Conservation (phyloP, 2,329 filamentous ascomycete species). For the Pseudocercospora vitis region DNA sequence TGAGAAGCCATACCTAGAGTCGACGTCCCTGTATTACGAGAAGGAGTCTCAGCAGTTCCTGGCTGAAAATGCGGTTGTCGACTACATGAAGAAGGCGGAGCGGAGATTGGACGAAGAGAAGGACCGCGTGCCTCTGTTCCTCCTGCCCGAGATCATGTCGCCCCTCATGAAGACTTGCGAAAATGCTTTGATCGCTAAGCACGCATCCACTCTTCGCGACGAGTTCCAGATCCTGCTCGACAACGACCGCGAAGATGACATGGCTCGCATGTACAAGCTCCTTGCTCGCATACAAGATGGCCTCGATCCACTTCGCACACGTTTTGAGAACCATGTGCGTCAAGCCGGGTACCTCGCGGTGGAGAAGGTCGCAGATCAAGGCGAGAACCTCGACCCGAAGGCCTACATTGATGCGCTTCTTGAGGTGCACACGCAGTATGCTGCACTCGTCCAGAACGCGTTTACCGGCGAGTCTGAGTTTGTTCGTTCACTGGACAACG, state of each 20-base stretch:
- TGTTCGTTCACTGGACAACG: conserved; percentile 91
- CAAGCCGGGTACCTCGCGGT: conserved; percentile 86
- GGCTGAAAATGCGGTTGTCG: conserved; percentile 93
- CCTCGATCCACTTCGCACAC: conserved; percentile 79
- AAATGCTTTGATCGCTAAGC: conserved; percentile 82
- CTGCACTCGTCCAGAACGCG: conserved; percentile 83
- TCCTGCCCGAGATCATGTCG: conserved; percentile 84
- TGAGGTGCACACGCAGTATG: conserved; percentile 91
- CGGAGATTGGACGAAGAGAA: conserved; percentile 86
- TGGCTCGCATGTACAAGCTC: conserved; percentile 93
- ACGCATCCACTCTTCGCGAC: conserved; percentile 81
- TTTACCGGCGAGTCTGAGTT: conserved; percentile 97
- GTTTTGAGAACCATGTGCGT: conserved; percentile 89
- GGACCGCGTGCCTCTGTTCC: conserved; percentile 85
- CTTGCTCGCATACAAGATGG: conserved; percentile 87
- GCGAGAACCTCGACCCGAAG: conserved; percentile 91
- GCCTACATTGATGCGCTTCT: conserved; percentile 93
- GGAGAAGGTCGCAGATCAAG: conserved; percentile 83
- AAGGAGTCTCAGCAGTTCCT: conserved; percentile 92
- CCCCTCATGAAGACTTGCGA: conserved; percentile 86
- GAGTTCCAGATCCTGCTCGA: conserved; percentile 94
- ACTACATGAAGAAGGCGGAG: conserved; percentile 99
- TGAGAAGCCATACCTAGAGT: conserved; percentile 84
- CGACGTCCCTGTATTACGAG: conserved; percentile 83
- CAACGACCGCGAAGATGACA: conserved; percentile 91